Conservation (phyloP, 169 alveolate genomes). For the Babesia bigemina region DNA sequence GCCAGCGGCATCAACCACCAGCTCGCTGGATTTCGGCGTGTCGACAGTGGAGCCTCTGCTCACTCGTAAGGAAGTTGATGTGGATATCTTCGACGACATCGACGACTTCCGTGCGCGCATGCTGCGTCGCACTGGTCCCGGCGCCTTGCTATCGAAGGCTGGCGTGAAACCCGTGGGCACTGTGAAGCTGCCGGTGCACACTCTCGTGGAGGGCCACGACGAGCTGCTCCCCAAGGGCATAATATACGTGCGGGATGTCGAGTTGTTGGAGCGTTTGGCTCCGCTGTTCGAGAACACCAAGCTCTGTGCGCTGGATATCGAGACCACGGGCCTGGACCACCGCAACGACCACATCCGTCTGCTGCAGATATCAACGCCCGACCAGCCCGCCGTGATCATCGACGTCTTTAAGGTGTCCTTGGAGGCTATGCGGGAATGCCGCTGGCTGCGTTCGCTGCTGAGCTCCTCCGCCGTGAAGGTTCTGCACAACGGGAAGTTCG, state of each 20-base stretch:
- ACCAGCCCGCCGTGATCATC: constrained; percentile 72
- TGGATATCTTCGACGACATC: constrained; percentile 11
- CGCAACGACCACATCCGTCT: constrained; percentile 70
- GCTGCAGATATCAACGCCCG: constrained; percentile 74
- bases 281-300: constrained; percentile 62
- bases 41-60: constrained; percentile 37
- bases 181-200: constrained; percentile 40
- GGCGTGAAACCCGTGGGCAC: constrained; percentile 7
- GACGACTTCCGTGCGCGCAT: constrained; percentile 12
- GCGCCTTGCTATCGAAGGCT: constrained; percentile 6
- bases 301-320: constrained; percentile 79
- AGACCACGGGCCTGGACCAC: constrained; percentile 84
- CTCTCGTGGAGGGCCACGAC: constrained; percentile 15
- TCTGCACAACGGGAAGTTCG: constrained; percentile 85
- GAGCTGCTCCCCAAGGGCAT: constrained; percentile 45
- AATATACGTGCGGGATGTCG: constrained; percentile 56
- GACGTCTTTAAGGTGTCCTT: constrained; percentile 68
- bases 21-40: constrained; percentile 20
- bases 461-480: constrained; percentile 69
- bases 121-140: constrained; percentile 14
- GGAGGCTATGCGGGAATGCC: constrained; percentile 43
- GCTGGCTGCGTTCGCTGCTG: constrained; percentile 64
- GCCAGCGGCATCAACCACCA: neutral
- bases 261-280: constrained; percentile 52
- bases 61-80: constrained; percentile 24